A percentile compares a stretch with the other conserved stretches of the same genome.
phyloP scores from a whole-genome alignment of 306 rosid genomes.

The Citrullus colocynthis region DNA sequence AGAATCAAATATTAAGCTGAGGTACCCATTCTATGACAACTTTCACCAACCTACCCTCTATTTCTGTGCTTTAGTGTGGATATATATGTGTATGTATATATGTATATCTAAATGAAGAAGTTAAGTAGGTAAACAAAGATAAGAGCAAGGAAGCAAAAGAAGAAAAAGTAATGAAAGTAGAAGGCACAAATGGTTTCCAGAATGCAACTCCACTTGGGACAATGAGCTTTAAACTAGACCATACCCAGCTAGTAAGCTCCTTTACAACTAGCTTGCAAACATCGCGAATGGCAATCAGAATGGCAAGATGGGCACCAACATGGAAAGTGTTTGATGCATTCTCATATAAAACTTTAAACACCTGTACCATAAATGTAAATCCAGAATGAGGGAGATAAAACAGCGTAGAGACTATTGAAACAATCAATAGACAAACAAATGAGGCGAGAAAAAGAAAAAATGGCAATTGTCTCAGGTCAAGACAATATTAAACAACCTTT shows the following conservation, averaged over 20 bases:
- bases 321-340: constrained; percentile 63
- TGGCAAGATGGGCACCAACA: constrained; percentile 66
- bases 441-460: background rate
- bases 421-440: background rate
- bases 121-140: background rate
- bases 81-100: background rate
- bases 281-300: constrained; percentile 87
- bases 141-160: too few species aligned
- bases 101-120: background rate
- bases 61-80: background rate
- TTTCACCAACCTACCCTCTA: background rate
- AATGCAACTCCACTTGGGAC: background rate
- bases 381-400: background rate
- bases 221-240: constrained; percentile 14
- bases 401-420: background rate
- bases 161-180: background rate
- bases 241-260: constrained; percentile 96
- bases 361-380: constrained; percentile 26
- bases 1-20: background rate
- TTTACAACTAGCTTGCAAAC: constrained; percentile 98
- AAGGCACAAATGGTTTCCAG: background rate
- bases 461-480: background rate
- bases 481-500: constrained; percentile 39
- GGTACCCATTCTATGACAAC: background rate
- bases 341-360: constrained; percentile 77